These are phyloP conservation scores for Aschersonia sp. DNA, from an alignment of 2,329 filamentous ascomycete species.

Conservation along the genomic window DNA sequence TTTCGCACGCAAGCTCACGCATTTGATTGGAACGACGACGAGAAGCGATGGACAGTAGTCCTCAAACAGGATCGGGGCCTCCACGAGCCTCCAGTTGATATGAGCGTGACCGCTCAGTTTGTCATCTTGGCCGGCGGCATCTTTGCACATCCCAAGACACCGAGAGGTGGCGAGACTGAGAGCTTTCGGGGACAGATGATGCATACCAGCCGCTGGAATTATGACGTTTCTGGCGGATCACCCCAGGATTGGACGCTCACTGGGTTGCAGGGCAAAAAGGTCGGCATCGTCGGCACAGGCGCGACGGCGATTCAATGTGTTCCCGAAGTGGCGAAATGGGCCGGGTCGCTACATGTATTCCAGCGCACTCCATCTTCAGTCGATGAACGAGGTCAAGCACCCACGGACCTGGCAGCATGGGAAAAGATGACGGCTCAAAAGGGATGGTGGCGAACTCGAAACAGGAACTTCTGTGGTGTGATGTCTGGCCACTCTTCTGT, in stretches of 20 bases:
- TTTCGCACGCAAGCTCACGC: constrained; percentile 27
- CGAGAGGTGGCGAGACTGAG: constrained; percentile 25
- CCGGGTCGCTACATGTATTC: too few relatives aligned
- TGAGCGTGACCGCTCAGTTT: constrained; percentile 23
- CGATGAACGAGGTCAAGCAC: too few relatives aligned
- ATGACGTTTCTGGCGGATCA: constrained; percentile 25
- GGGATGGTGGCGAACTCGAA: too few relatives aligned
- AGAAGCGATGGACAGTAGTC: constrained; percentile 8
- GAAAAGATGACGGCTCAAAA: too few relatives aligned
- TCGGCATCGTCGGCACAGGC: constrained; percentile 35
- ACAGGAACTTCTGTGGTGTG: too few relatives aligned
- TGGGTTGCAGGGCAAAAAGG: constrained; percentile 29
- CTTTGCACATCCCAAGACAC: constrained; percentile 24
- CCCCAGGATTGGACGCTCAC: constrained; percentile 22
- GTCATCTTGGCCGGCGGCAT: constrained; percentile 23
- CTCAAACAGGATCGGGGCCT: constrained; percentile 13
- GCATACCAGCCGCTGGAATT: constrained; percentile 33
- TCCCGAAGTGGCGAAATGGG: too few relatives aligned
- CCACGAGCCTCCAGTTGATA: constrained; percentile 1
- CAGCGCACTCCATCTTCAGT: too few relatives aligned
- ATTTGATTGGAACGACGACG: constrained; percentile 30
- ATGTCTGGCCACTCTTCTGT: too few relatives aligned
- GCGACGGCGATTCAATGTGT: constrained; percentile 27
- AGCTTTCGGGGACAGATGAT: constrained; percentile 25
- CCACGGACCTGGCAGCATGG: too few relatives aligned